Conservation (phyloP, 1,284 basidiomycete species). For the Sanguinoderma infundibulare region DNA sequence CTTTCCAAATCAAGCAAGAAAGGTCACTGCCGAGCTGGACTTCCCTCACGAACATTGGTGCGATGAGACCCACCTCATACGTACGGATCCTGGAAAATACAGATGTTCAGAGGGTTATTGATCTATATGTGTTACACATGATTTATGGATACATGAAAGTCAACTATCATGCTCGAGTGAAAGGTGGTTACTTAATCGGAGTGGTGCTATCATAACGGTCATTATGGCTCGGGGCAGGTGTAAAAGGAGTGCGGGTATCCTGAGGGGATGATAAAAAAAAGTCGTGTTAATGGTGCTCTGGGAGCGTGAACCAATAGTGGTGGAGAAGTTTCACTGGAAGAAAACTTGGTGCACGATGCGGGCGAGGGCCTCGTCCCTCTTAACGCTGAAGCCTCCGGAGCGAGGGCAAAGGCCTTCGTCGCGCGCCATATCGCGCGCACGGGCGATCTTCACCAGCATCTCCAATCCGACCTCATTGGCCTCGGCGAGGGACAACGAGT, state of each 20-base stretch:
- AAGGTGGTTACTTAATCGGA: background rate
- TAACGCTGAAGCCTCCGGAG: slow-evolving; percentile 2
- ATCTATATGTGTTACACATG: too few relatives aligned
- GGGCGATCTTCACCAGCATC: slow-evolving; percentile 15
- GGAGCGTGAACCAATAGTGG: too few relatives aligned
- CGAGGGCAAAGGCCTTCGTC: slow-evolving; percentile 8
- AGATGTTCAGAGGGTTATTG: too few relatives aligned
- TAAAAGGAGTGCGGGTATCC: background rate
- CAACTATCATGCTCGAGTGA: background rate
- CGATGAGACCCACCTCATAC: background rate
- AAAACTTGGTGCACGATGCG: slow-evolving; percentile 13
- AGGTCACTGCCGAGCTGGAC: slow-evolving; percentile 3
- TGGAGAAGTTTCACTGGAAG: background rate
- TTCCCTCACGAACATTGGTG: background rate
- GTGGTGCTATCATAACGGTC: background rate
- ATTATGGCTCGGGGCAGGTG: background rate
- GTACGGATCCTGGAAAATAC: too few relatives aligned
- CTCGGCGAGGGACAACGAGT: slow-evolving; percentile 15
- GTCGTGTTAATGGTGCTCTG: too few relatives aligned
- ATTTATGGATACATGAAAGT: too few relatives aligned
- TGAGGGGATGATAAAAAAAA: too few relatives aligned
- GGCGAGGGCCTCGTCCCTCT: background rate
- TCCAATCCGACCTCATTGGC: slow-evolving; percentile 15
- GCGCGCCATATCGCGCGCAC: slow-evolving; percentile 16
- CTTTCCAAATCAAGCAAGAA: slow-evolving; percentile 23